A percentile compares a stretch with the other conserved stretches of the same genome.
Conservation (phyloP, 179 eudicot genomes). For the Spinacia oleracea region DNA sequence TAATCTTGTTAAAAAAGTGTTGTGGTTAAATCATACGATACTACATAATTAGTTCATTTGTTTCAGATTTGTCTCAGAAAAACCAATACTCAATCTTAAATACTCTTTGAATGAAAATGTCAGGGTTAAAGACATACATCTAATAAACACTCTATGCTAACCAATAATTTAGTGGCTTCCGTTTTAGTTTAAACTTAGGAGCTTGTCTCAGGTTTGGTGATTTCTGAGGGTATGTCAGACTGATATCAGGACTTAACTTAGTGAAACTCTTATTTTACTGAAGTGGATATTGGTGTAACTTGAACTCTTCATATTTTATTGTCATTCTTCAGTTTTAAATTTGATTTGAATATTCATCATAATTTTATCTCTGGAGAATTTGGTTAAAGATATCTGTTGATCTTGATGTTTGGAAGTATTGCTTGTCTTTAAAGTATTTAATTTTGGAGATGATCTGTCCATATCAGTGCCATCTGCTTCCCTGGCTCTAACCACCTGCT, state of each 20-base stretch:
- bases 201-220: background rate
- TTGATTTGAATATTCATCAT: background rate
- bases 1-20: too few species aligned
- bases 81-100: background rate
- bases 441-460: slow-evolving; percentile 9
- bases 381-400: background rate
- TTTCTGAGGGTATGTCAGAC: background rate
- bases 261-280: background rate
- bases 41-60: background rate
- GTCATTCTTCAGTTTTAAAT: background rate
- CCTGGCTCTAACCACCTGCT: background rate
- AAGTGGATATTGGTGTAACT: background rate
- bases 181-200: background rate
- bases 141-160: background rate
- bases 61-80: background rate
- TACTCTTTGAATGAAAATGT: background rate
- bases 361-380: background rate
- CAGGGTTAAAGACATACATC: background rate
- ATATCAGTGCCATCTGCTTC: slow-evolving; percentile 3
- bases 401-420: background rate
- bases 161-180: background rate
- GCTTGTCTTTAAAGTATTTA: slow-evolving; percentile 8
- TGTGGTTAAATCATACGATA: background rate
- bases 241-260: background rate
- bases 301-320: background rate